Base-by-base conservation (phyloP, 176 grass and related monocot species). In the Bonia amplexicaulis region DNA sequence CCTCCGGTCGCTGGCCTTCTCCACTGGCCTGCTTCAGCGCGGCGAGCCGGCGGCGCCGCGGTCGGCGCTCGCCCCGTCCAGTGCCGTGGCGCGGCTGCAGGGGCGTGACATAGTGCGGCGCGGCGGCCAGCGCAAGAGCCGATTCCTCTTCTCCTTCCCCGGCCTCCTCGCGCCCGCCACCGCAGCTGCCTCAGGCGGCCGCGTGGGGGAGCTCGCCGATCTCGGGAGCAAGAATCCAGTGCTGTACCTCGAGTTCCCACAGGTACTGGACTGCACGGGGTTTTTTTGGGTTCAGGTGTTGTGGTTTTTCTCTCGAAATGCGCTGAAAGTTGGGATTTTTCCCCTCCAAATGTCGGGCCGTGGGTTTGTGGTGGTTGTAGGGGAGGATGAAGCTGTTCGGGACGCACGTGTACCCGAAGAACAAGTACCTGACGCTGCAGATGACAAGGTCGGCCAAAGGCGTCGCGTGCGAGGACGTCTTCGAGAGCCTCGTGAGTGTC, bases 391-490 rank as follows among this genome's bases (percentile, higher is more conserved):
- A 98, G 93, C 83, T 98, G 22, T 90, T 98, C 12, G 96, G 93
- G 0, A 98, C 96, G n/a, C 93, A 98, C 59, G 83, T 92, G 54
- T 98, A 98, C 87, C 93, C 96, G 12, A 98, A 98, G 88, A 98
- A 95, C 89, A 98, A 98, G 86, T 98, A 98, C 82, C 87, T 98
- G 47, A 93, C 96, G 12, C 91, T 98, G 69, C 96, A 98, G 67
- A 90, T 98, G 81, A 92, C 81, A 2, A 91, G 81, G 65, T 98
- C 96, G 22, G 73, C 84, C 64, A 98, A 98, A 80, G 93, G 96
- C 27, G 89, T 98, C 40, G 78, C 74, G 49, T 95, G 93, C 60
- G 96, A 98, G 79, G 96, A 98, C 84, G 87, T 92, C 52, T 98
- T 98, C 74, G 93, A 98, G 74, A 98, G 96, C 80, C 69, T 98